Evolutionary conservation across 768 basidiomycete species (phyloP).

Genomic region (Pleurotus cornucopiae): DNA sequence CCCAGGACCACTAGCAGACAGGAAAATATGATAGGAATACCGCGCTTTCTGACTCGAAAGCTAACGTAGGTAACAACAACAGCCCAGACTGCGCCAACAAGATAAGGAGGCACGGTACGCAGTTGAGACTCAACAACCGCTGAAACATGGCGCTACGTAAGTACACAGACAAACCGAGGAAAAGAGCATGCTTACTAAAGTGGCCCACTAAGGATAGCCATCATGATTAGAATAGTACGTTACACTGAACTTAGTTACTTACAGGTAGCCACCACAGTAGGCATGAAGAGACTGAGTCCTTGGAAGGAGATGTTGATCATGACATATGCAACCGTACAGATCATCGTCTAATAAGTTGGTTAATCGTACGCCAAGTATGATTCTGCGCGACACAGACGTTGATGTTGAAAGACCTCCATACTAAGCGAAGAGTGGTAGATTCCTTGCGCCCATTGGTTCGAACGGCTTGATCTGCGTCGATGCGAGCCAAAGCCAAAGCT

Average conservation of each 20-base stretch:
- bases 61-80: constrained; percentile 29
- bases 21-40: constrained; percentile 29
- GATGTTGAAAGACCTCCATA: constrained; percentile 26
- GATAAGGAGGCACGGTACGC: constrained; percentile 44
- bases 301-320: constrained; percentile 41
- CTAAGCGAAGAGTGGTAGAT: constrained; percentile 22
- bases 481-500: constrained; percentile 27
- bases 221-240: neutral
- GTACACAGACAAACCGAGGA: neutral
- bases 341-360: constrained; percentile 20
- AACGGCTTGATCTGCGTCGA: constrained; percentile 29
- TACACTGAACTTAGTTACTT: constrained; percentile 13
- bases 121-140: constrained; percentile 42
- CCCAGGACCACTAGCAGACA: constrained; percentile 34
- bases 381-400: constrained; percentile 12
- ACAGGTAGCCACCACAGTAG: constrained; percentile 42
- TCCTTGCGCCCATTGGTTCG: constrained; percentile 24
- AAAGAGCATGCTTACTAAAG: constrained; percentile 22
- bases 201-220: constrained; percentile 24
- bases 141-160: constrained; percentile 11
- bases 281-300: constrained; percentile 40
- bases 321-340: constrained; percentile 26
- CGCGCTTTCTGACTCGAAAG: constrained; percentile 32
- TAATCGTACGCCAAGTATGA: constrained; percentile 6
- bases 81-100: constrained; percentile 38